phyloP scores from a whole-genome alignment of 768 basidiomycete genomes.

The Paxillus ammoniavirescens region DNA sequence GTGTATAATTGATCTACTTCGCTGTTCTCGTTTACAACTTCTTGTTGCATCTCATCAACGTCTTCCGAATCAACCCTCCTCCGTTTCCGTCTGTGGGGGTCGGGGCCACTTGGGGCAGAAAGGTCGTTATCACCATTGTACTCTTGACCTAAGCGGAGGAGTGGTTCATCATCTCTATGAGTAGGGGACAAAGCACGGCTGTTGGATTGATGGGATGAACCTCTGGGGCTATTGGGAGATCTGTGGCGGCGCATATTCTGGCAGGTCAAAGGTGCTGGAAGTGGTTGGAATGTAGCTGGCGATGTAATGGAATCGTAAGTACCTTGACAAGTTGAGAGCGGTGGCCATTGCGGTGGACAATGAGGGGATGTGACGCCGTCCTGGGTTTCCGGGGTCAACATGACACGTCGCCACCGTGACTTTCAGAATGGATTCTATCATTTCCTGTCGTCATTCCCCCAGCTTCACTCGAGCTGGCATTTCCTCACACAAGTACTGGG shows the following conservation, averaged over 20 bases:
- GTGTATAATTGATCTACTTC: neutral
- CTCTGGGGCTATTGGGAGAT: constrained; percentile 3
- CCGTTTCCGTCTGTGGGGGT: constrained; percentile 15
- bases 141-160: neutral
- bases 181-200: neutral
- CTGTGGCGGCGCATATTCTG: constrained; percentile 3
- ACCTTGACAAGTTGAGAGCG: neutral
- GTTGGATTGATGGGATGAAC: neutral
- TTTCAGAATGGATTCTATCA: no score
- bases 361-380: no score
- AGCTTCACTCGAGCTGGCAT: constrained; percentile 1
- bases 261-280: constrained; percentile 5
- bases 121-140: neutral
- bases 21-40: neutral
- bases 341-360: no score
- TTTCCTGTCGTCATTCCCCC: no score
- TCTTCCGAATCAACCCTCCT: constrained; percentile 5
- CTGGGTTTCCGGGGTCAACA: neutral
- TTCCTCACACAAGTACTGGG: neutral
- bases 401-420: neutral
- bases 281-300: neutral
- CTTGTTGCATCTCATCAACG: neutral
- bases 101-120: neutral
- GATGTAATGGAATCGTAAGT: constrained; percentile 9
- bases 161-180: neutral